phyloP scores from a whole-genome alignment of 140 eudicot species.

The Stevia rebaudiana region DNA sequence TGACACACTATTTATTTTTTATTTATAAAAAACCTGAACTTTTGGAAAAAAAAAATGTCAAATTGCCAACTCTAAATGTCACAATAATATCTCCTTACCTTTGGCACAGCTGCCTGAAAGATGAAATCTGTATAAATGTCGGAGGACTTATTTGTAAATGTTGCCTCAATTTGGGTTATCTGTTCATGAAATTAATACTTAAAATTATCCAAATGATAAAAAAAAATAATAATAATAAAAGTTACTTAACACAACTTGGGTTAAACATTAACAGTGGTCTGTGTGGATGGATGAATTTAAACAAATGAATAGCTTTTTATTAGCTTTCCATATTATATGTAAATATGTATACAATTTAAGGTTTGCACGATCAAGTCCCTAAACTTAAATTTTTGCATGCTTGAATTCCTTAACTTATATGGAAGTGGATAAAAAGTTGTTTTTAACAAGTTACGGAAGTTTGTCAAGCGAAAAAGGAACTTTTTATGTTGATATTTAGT shows the following conservation, averaged over 20 bases:
- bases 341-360: background rate
- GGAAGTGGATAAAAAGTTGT: background rate
- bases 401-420: background rate
- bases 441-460: background rate
- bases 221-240: no score
- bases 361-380: background rate
- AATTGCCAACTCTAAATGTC: background rate
- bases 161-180: constrained; percentile 59
- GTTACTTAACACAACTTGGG: constrained; percentile 2
- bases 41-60: background rate
- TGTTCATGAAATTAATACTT: constrained; percentile 25
- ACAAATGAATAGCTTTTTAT: background rate
- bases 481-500: no score
- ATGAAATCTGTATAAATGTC: constrained; percentile 55
- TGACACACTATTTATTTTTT: background rate
- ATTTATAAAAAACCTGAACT: background rate
- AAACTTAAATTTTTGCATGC: background rate
- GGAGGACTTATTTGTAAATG: constrained; percentile 60
- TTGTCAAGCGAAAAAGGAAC: background rate
- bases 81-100: constrained; percentile 40
- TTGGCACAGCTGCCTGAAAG: constrained; percentile 97
- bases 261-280: background rate
- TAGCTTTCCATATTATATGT: background rate
- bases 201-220: constrained; percentile 12
- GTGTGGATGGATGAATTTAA: background rate